phyloP scores from a whole-genome alignment of 768 basidiomycete species.

The Boletus reticuloceps region DNA sequence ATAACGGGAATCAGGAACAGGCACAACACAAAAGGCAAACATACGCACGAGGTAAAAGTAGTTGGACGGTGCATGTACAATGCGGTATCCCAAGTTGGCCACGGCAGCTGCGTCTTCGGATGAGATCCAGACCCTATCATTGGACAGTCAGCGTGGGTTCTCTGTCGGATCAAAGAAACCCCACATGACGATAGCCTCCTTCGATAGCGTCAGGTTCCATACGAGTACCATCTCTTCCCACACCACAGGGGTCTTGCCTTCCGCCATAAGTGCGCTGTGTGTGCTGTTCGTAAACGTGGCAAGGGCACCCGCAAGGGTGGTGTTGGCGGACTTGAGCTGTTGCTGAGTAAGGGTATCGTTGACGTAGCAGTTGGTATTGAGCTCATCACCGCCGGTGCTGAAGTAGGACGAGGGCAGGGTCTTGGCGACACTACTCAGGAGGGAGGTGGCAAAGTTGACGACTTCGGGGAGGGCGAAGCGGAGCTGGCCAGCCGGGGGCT shows the following conservation, averaged over 20 bases:
- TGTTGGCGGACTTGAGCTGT: slow-evolving; percentile 46
- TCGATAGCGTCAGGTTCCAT: slow-evolving; percentile 38
- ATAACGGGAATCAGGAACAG: neutral
- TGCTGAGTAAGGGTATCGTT: slow-evolving; percentile 59
- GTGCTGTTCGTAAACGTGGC: slow-evolving; percentile 57
- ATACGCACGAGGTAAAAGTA: slow-evolving; percentile 49
- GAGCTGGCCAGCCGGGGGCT: slow-evolving; percentile 83
- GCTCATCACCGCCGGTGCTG: slow-evolving; percentile 80
- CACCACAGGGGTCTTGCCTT: slow-evolving; percentile 75
- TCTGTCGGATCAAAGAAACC: neutral
- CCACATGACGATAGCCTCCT: slow-evolving; percentile 43
- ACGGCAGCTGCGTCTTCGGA: slow-evolving; percentile 39
- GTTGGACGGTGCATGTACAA: slow-evolving; percentile 49
- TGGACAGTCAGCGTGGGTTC: neutral
- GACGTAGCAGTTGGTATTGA: slow-evolving; percentile 65
- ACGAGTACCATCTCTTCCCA: slow-evolving; percentile 68
- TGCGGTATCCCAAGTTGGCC: slow-evolving; percentile 37
- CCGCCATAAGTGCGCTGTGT: slow-evolving; percentile 50
- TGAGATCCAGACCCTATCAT: slow-evolving; percentile 45
- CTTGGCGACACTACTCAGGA: slow-evolving; percentile 53
- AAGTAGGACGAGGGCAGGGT: slow-evolving; percentile 61
- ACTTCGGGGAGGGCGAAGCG: slow-evolving; percentile 64
- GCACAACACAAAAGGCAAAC: neutral
- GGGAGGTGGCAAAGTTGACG: slow-evolving; percentile 51
- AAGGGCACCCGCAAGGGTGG: slow-evolving; percentile 63